phyloP scores from a whole-genome alignment of 129 eudicot genomes.

The Tanacetum coccineum region DNA sequence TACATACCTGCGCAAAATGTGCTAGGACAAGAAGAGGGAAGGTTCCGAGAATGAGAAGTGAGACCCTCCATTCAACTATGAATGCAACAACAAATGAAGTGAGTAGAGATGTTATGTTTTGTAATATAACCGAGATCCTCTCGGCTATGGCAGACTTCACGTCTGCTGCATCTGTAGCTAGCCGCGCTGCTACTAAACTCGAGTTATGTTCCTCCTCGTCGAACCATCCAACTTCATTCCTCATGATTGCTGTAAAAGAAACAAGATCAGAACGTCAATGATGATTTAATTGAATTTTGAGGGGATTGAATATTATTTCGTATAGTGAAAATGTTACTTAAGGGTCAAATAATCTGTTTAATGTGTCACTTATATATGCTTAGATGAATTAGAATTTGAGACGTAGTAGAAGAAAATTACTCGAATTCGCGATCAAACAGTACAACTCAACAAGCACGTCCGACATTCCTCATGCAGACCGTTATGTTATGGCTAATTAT shows the following conservation, averaged over 20 bases:
- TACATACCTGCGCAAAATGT: constrained; percentile 88
- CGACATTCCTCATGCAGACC: no score
- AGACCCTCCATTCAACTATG: constrained; percentile 96
- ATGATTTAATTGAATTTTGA: no score
- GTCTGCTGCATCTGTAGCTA: constrained; percentile 96
- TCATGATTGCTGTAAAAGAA: constrained; percentile 62
- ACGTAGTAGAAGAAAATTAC: no score
- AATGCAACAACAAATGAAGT: constrained; percentile 99
- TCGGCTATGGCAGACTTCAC: constrained; percentile 97
- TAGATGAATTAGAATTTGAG: no score
- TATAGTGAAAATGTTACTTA: no score
- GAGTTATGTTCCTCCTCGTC: constrained; percentile 99
- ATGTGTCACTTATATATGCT: no score
- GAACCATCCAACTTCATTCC: constrained; percentile 99
- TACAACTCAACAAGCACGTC: no score
- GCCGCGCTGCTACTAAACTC: constrained; percentile 84
- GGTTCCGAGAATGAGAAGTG: constrained; percentile 85
- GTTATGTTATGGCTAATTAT: no score
- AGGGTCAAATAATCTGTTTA: no score
- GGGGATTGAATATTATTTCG: no score
- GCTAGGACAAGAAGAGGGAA: constrained; percentile 97
- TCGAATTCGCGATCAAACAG: no score
- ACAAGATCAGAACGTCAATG: no score
- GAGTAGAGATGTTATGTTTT: constrained; percentile 96
- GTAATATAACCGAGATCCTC: constrained; percentile 93